Conservation (phyloP, 768 basidiomycete species). For the Lentinula edodes region DNA sequence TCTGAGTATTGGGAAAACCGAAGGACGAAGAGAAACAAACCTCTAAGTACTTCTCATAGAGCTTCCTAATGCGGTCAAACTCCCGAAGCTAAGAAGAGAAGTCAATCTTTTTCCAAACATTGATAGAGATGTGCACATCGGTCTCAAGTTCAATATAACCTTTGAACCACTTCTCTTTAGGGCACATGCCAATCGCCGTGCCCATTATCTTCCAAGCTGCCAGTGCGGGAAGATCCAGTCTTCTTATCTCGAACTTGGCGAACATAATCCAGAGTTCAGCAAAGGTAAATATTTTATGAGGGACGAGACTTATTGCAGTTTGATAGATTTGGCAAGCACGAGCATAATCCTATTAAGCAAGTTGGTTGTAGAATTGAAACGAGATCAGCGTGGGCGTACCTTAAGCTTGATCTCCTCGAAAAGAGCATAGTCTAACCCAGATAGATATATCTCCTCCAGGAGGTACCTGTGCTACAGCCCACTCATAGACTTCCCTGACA, state of each 20-base stretch:
- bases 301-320: constrained; percentile 82
- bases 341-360: too few species aligned
- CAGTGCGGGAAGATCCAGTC: constrained; percentile 70
- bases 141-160: constrained; percentile 93
- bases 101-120: not conserved
- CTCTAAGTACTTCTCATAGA: constrained; percentile 95
- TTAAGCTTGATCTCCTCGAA: constrained; percentile 98
- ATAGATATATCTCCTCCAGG: constrained; percentile 91
- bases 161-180: constrained; percentile 93
- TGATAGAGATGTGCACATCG: constrained; percentile 46
- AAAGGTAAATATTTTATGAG: constrained; percentile 96
- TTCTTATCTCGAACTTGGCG: constrained; percentile 87
- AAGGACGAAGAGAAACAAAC: constrained; percentile 36
- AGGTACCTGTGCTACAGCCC: constrained; percentile 93
- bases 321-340: constrained; percentile 88
- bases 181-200: constrained; percentile 88
- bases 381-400: constrained; percentile 33
- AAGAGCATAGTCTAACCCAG: constrained; percentile 90
- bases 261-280: constrained; percentile 94
- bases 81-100: constrained; percentile 66
- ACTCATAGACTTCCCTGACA: constrained; percentile 91
- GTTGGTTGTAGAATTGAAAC: not conserved
- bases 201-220: constrained; percentile 91
- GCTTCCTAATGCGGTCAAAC: constrained; percentile 85
- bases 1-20: not conserved